phyloP scores from a whole-genome alignment of 768 basidiomycete species.

The Tylopilus cervinicoccineus region DNA sequence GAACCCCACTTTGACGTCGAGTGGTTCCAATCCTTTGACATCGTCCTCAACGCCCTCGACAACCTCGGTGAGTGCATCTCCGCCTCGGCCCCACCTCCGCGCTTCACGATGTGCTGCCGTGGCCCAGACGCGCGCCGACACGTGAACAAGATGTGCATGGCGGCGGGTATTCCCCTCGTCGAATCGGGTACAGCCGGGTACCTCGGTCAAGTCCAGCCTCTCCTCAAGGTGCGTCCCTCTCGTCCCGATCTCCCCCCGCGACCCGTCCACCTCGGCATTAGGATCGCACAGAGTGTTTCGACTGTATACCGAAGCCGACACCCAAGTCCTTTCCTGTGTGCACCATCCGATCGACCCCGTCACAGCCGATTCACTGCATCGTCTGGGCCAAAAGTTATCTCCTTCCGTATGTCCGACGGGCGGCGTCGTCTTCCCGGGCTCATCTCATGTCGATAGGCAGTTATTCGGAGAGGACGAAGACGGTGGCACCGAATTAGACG shows the following conservation, averaged over 20 bases:
- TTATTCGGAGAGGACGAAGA: conserved; percentile 93
- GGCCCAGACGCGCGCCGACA: conserved; percentile 85
- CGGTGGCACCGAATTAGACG: conserved; percentile 77
- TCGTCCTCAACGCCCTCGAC: conserved; percentile 94
- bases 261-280: conserved; percentile 27
- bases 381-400: conserved; percentile 99
- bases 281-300: conserved; percentile 93
- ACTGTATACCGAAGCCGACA: conserved; percentile 89
- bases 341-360: conserved; percentile 95
- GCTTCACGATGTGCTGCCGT: background rate
- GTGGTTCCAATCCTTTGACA: conserved; percentile 89
- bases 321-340: conserved; percentile 97
- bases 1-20: conserved; percentile 83
- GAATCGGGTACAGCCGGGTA: conserved; percentile 98
- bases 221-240: conserved; percentile 62
- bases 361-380: conserved; percentile 97
- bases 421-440: background rate
- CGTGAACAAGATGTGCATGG: conserved; percentile 98
- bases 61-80: conserved; percentile 71
- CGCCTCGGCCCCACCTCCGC: background rate
- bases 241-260: background rate
- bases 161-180: conserved; percentile 83
- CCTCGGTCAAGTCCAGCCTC: conserved; percentile 93
- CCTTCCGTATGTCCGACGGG: conserved; percentile 60
- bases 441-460: conserved; percentile 50